phyloP scores from a whole-genome alignment of 352 stramenopile genomes.

The Phytopythium litorale region DNA sequence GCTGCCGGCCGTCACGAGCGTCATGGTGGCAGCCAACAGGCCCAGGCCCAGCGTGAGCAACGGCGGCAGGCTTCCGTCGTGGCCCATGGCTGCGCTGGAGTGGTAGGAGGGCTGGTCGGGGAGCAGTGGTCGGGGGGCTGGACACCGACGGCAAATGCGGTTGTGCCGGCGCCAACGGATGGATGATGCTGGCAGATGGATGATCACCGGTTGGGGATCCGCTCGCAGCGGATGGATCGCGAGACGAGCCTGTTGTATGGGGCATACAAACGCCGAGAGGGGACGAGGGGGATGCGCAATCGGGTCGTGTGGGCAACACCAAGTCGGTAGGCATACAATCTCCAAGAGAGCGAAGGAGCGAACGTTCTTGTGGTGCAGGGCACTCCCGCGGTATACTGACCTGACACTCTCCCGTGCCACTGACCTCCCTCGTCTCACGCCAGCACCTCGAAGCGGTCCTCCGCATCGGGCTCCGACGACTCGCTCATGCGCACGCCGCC shows the following conservation, averaged over 20 bases:
- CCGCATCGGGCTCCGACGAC: constrained; percentile 44
- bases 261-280: neutral
- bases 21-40: constrained; percentile 68
- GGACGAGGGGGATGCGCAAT: neutral
- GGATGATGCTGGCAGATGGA: neutral
- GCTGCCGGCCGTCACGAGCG: constrained; percentile 65
- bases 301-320: neutral
- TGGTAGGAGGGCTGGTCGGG: too few species aligned
- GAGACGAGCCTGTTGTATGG: neutral
- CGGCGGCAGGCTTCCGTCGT: constrained; percentile 34
- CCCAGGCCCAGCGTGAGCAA: constrained; percentile 64
- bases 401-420: neutral
- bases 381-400: constrained; percentile 1
- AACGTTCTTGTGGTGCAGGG: constrained; percentile 4
- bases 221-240: neutral
- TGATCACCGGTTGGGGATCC: neutral
- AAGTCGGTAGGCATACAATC: neutral
- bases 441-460: constrained; percentile 65
- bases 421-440: constrained; percentile 1
- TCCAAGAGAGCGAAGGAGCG: neutral
- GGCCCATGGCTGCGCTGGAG: neutral
- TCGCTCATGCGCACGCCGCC: constrained; percentile 62
- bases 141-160: neutral
- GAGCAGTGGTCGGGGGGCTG: neutral
- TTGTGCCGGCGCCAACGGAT: too few species aligned